Evolutionary conservation across 2,329 filamentous ascomycete species (phyloP).

Genomic region (Aspergillus sp.): DNA sequence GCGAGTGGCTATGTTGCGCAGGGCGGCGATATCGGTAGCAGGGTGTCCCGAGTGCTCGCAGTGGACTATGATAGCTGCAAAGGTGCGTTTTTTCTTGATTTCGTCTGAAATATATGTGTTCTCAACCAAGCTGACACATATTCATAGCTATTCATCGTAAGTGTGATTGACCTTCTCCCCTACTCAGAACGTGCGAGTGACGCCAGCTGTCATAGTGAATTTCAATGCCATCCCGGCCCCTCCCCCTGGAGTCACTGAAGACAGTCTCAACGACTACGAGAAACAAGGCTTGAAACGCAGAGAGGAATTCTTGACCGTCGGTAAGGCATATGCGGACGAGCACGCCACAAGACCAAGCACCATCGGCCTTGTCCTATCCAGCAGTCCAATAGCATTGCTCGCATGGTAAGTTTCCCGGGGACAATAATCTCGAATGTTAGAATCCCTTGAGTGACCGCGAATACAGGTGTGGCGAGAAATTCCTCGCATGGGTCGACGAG

Average conservation of each 20-base stretch:
- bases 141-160: constrained; percentile 26
- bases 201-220: constrained; percentile 26
- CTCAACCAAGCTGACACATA: neutral
- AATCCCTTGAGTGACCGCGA: neutral
- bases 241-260: constrained; percentile 24
- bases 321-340: constrained; percentile 27
- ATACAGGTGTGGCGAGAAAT: constrained; percentile 42
- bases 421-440: neutral
- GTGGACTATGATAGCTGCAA: constrained; percentile 31
- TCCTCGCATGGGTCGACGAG: constrained; percentile 37
- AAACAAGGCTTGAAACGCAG: constrained; percentile 30
- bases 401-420: constrained; percentile 25
- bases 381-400: constrained; percentile 32
- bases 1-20: constrained; percentile 30
- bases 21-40: constrained; percentile 33
- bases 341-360: constrained; percentile 35
- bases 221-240: constrained; percentile 22
- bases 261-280: constrained; percentile 21
- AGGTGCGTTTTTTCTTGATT: constrained; percentile 9
- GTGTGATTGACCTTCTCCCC: neutral
- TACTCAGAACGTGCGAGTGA: neutral
- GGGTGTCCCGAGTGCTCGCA: constrained; percentile 22
- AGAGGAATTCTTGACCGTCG: constrained; percentile 18
- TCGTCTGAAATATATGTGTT: too few relatives aligned
- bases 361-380: constrained; percentile 34